phyloP scores from a whole-genome alignment of 495 filamentous ascomycete genomes.

The Aspergillus steynii region DNA sequence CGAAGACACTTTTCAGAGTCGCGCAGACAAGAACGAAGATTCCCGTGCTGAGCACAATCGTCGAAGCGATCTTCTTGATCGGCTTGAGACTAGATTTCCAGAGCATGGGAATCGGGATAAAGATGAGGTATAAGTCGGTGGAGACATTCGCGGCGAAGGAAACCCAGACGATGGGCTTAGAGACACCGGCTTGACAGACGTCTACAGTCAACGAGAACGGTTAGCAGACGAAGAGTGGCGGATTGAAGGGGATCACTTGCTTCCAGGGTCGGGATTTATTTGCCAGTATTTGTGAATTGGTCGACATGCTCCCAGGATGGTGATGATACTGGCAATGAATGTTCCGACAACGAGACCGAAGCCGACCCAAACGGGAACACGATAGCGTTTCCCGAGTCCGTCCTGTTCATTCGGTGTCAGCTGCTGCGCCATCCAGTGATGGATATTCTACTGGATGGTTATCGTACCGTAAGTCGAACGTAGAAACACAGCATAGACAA shows the following conservation, averaged over 20 bases:
- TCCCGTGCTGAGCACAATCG: constrained; percentile 50
- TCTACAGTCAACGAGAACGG: constrained; percentile 27
- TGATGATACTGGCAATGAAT: constrained; percentile 47
- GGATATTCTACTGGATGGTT: constrained; percentile 1
- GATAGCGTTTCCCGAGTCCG: constrained; percentile 38
- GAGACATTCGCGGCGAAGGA: constrained; percentile 48
- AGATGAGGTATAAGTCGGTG: constrained; percentile 56
- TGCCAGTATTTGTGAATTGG: constrained; percentile 56
- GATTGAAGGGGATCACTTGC: constrained; percentile 28
- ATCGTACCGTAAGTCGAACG: constrained; percentile 50
- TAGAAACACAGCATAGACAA: constrained; percentile 55
- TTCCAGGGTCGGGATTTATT: constrained; percentile 55
- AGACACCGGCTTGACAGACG: constrained; percentile 50
- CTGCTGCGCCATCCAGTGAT: background rate
- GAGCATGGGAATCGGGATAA: constrained; percentile 55
- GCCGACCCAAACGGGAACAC: constrained; percentile 46
- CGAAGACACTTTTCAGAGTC: constrained; percentile 47
- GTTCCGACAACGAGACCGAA: constrained; percentile 45
- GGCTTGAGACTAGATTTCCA: constrained; percentile 46
- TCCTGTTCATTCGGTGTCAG: constrained; percentile 17
- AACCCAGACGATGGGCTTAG: constrained; percentile 43
- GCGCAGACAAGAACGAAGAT: constrained; percentile 51
- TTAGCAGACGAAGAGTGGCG: background rate
- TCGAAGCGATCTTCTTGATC: constrained; percentile 47
- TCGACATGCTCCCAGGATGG: constrained; percentile 46